phyloP scores from a whole-genome alignment of 164 flowering plant species.

The Chimonanthus salicifolius region DNA sequence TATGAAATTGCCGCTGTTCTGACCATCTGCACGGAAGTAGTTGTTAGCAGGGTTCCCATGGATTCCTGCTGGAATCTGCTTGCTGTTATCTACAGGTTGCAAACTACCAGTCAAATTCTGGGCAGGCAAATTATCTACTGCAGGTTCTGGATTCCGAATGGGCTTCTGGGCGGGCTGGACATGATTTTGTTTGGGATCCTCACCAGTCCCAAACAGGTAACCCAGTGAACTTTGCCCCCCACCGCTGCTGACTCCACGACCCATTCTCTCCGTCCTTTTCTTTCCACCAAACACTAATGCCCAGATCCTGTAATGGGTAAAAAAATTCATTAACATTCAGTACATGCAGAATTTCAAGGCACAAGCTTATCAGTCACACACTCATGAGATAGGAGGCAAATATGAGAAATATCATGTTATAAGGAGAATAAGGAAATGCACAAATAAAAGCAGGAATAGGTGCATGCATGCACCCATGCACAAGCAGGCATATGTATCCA shows the following conservation, averaged over 20 bases:
- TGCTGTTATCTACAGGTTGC: conserved; percentile 25
- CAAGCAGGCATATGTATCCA: no score
- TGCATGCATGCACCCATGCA: no score
- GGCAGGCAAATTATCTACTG: conserved; percentile 10
- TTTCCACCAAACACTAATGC: no score
- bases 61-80: conserved; percentile 44
- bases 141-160: conserved; percentile 3
- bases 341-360: no score
- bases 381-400: no score
- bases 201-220: conserved; percentile 48
- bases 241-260: conserved; percentile 51
- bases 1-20: conserved; percentile 43
- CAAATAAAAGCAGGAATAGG: no score
- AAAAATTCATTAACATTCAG: no score
- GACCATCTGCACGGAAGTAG: conserved; percentile 41
- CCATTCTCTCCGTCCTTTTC: conserved; percentile 16
- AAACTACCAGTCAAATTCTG: conserved; percentile 16
- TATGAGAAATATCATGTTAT: no score
- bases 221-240: conserved; percentile 56
- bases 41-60: conserved; percentile 33
- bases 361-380: no score
- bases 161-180: not conserved
- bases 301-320: no score
- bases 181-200: conserved; percentile 15
- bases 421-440: no score